Conservation (phyloP, 176 grass and related monocot species). For the Olyra latifolia region DNA sequence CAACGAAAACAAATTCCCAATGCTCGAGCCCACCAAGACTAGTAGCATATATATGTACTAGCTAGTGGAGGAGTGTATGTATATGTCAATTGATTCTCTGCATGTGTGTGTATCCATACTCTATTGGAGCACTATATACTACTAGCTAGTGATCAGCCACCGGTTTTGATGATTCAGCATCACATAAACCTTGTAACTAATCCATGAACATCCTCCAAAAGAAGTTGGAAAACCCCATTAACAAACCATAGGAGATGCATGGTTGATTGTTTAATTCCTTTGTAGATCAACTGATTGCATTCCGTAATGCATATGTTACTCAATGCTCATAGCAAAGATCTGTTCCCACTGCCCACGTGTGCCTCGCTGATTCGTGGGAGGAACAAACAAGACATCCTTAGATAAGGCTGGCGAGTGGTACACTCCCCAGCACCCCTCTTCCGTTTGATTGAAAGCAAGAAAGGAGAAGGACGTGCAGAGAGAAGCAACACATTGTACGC, state of each 20-base stretch:
- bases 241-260: not conserved
- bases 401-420: slow-evolving; percentile 40
- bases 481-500: slow-evolving; percentile 27
- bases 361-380: slow-evolving; percentile 11
- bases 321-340: not conserved
- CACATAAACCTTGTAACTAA: slow-evolving; percentile 33
- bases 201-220: slow-evolving; percentile 15
- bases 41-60: not conserved
- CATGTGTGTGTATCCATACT: slow-evolving; percentile 19
- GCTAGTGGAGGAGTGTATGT: not conserved
- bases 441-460: slow-evolving; percentile 20
- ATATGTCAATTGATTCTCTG: slow-evolving; percentile 10
- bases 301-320: no score
- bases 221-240: not conserved
- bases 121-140: not conserved
- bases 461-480: not conserved
- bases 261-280: not conserved
- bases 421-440: no score
- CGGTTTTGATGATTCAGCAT: not conserved
- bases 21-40: slow-evolving; percentile 11
- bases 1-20: slow-evolving; percentile 35
- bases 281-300: not conserved
- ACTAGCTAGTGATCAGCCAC: not conserved
- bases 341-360: slow-evolving; percentile 28
- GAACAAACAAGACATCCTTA: slow-evolving; percentile 17